phyloP scores from a whole-genome alignment of 257 asterid genomes.

The Jasminum sambac region DNA sequence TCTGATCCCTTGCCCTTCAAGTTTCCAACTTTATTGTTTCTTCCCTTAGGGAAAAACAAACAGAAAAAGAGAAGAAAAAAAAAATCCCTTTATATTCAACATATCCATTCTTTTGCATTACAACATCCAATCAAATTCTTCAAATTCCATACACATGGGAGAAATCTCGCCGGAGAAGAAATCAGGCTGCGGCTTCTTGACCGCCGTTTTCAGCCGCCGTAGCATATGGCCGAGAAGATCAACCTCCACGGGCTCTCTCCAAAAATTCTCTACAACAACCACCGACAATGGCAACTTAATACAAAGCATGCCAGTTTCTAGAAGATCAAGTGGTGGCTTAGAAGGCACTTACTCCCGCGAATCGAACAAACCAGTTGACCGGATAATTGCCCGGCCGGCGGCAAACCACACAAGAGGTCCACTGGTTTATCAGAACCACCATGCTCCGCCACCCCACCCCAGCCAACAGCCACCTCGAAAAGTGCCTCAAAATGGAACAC shows the following conservation, averaged over 20 bases:
- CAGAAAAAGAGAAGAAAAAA: too few species aligned
- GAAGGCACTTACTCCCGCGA: slow-evolving; percentile 26
- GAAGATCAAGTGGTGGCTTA: slow-evolving; percentile 26
- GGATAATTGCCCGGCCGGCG: slow-evolving; percentile 63
- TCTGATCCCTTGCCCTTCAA: slow-evolving; percentile 16
- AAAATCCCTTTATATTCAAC: slow-evolving; percentile 15
- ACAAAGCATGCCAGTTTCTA: slow-evolving; percentile 43
- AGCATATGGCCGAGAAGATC: slow-evolving; percentile 49
- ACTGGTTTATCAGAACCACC: slow-evolving; percentile 35
- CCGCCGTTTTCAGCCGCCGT: slow-evolving; percentile 72
- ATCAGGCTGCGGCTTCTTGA: slow-evolving; percentile 76
- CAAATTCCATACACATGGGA: slow-evolving; percentile 44
- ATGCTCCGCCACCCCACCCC: slow-evolving; percentile 16
- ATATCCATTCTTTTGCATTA: slow-evolving; percentile 2
- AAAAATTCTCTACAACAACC: slow-evolving; percentile 21
- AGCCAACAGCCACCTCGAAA: slow-evolving; percentile 40
- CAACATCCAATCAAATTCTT: not conserved
- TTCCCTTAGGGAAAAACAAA: not conserved
- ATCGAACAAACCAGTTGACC: slow-evolving; percentile 35
- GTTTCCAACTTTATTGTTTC: slow-evolving; percentile 13
- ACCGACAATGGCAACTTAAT: slow-evolving; percentile 24
- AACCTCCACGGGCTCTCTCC: slow-evolving; percentile 53
- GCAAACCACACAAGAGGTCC: slow-evolving; percentile 47
- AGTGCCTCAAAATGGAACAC: slow-evolving; percentile 32
- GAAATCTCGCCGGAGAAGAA: slow-evolving; percentile 60